Evolutionary conservation across 129 eudicot species (phyloP), one percentile per base, ranked within the genome.

Genomic region (Solidago caesia): DNA sequence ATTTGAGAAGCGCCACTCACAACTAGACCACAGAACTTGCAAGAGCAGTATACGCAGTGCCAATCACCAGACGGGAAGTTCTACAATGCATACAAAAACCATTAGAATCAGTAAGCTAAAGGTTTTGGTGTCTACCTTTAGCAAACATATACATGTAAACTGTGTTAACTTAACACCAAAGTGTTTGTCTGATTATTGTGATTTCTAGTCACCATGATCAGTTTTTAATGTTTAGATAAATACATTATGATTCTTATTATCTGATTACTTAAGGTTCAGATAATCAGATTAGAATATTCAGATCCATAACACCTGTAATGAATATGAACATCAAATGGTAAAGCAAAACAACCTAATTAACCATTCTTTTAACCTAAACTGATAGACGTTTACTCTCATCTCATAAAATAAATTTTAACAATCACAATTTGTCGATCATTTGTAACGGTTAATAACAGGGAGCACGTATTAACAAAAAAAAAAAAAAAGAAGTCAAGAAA

Each of bases 21-120:
- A 80, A 73, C 87, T 51, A 68, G 63, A 69, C 91, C 91, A 86
- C 99, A 94, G 66, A 88, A 85, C 44, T 94, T 94, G 91, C 99
- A 94, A n/a, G 85, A 74, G 83, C 99, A 94, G 63, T 88, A 87
- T 25, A 81, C 68, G 61, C 99, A 94, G 63, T 81, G 77, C 99
- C 99, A 94, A 3, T 88, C 91, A 70, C 99, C 99, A 68, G 89
- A 83, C 76, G 99, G 99, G 39, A 91, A 79, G 60, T 84, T 78
- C 92, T 88, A 87, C 82, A 82, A 63, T 0, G 45, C 63, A 73
- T 41, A 63, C 49, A 72, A 55, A 79, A 44, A 79, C 33, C 68
- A 56, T 79, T 56, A 64, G 21, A 70, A 61, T 25, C 39, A 70
- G 47, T 42, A 43, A 7, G 14, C 29, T 13, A 69, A 53, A 49